A percentile compares a stretch with the other conserved stretches of the same genome.
Conservation (phyloP, 305 asterid species). For the Withania somnifera region DNA sequence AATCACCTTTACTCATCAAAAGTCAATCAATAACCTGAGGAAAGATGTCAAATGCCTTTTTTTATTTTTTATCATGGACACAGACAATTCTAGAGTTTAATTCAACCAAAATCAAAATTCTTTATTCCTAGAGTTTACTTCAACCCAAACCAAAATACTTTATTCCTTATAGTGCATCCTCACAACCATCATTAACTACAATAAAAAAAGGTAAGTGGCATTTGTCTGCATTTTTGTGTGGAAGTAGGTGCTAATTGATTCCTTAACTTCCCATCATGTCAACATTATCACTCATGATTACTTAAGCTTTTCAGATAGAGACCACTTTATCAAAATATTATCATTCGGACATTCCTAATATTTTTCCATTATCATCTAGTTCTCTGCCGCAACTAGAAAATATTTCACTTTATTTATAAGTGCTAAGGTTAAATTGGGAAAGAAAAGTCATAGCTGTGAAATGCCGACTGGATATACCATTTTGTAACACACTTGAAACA, state of each 20-base stretch:
- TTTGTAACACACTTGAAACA: background rate
- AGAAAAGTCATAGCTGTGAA: too few relatives aligned
- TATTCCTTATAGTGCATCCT: background rate
- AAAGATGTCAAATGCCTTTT: background rate
- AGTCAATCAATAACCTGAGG: background rate
- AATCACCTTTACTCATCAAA: background rate
- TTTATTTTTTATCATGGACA: background rate
- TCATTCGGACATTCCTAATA: background rate
- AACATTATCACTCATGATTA: background rate
- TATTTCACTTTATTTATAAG: background rate
- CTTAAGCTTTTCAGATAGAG: background rate
- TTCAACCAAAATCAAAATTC: background rate
- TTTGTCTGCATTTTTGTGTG: background rate
- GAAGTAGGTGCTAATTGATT: background rate
- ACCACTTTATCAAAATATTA: background rate
- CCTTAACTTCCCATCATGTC: background rate
- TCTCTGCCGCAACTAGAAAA: background rate
- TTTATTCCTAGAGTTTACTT: background rate
- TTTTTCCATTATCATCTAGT: background rate
- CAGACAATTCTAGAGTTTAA: background rate
- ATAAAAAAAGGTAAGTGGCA: background rate
- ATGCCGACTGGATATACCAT: too few relatives aligned
- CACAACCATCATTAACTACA: background rate
- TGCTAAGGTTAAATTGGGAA: background rate
- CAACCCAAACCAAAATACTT: background rate